These are phyloP conservation scores for Aspergillus indologenus DNA, from an alignment of 495 filamentous ascomycete genomes.

Conservation along the genomic window DNA sequence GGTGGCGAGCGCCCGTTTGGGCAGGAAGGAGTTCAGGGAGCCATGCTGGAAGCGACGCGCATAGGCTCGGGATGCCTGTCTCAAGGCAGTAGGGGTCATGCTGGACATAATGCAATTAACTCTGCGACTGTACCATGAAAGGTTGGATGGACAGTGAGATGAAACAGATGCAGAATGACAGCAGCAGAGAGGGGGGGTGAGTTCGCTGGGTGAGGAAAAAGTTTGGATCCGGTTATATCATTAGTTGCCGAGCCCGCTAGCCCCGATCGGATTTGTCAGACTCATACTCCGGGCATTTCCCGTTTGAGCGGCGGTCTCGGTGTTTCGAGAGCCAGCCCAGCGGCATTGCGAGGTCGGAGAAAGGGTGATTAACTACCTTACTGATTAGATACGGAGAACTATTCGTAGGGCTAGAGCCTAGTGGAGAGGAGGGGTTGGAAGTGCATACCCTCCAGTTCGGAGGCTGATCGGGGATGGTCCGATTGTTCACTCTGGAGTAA, in stretches of 20 bases:
- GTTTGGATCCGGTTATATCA: constrained; percentile 31
- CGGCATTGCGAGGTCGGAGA: neutral
- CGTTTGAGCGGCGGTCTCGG: constrained; percentile 7
- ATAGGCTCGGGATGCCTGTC: constrained; percentile 73
- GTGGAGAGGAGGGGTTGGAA: no score
- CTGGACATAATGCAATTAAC: constrained; percentile 59
- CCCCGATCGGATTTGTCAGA: constrained; percentile 27
- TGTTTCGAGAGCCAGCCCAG: neutral
- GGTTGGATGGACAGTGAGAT: constrained; percentile 19
- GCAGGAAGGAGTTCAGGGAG: constrained; percentile 43
- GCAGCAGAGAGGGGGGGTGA: constrained; percentile 5
- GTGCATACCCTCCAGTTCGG: no score
- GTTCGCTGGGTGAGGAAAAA: constrained; percentile 18
- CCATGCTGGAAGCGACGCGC: constrained; percentile 48
- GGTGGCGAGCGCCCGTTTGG: constrained; percentile 42
- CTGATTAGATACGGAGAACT: no score
- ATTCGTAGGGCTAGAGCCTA: no score
- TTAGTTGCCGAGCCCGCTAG: constrained; percentile 27
- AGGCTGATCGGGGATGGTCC: no score
- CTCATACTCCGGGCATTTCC: constrained; percentile 13
- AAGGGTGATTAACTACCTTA: neutral
- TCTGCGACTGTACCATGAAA: constrained; percentile 23
- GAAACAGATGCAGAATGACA: constrained; percentile 8
- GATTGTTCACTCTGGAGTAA: no score
- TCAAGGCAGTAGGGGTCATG: constrained; percentile 66